Percentiles rank a stretch among this genome's conserved stretches.
Conservation (phyloP, 2,329 filamentous ascomycete genomes). For the Ophiosphaerella narmari region DNA sequence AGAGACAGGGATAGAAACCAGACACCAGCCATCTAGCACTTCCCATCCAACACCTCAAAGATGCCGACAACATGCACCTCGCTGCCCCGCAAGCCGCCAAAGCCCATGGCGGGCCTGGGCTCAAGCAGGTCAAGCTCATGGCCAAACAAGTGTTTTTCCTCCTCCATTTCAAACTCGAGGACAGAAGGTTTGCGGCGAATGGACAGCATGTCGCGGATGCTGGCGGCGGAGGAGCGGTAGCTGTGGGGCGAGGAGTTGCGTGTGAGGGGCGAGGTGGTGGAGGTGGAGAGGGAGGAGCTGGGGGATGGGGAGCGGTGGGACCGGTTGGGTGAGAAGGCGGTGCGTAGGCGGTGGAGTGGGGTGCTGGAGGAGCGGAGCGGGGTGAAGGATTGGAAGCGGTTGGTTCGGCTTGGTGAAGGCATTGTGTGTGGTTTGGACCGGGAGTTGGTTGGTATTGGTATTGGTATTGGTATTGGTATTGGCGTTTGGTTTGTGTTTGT, state of each 20-base stretch:
- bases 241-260: constrained; percentile 35
- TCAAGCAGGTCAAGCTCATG: constrained; percentile 39
- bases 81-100: constrained; percentile 7
- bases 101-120: constrained; percentile 29
- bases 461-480: constrained; percentile 4
- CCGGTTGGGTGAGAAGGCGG: constrained; percentile 43
- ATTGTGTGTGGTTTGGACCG: constrained; percentile 22
- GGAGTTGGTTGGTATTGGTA: constrained; percentile 6
- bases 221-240: constrained; percentile 30
- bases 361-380: constrained; percentile 35
- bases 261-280: constrained; percentile 36
- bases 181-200: constrained; percentile 40
- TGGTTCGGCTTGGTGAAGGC: constrained; percentile 38
- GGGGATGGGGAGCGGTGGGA: constrained; percentile 34
- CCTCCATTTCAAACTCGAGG: constrained; percentile 43
- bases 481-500: background rate
- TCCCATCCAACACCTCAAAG: constrained; percentile 45
- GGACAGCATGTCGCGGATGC: constrained; percentile 38
- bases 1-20: too few species aligned
- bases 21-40: constrained; percentile 20
- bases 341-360: constrained; percentile 40
- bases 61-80: constrained; percentile 44
- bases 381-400: constrained; percentile 46
- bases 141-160: constrained; percentile 38
- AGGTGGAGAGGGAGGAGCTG: constrained; percentile 21